These are phyloP conservation scores for Paracorniculantispora psalliotae DNA, from an alignment of 2,329 filamentous ascomycete species.

Conservation along the genomic window DNA sequence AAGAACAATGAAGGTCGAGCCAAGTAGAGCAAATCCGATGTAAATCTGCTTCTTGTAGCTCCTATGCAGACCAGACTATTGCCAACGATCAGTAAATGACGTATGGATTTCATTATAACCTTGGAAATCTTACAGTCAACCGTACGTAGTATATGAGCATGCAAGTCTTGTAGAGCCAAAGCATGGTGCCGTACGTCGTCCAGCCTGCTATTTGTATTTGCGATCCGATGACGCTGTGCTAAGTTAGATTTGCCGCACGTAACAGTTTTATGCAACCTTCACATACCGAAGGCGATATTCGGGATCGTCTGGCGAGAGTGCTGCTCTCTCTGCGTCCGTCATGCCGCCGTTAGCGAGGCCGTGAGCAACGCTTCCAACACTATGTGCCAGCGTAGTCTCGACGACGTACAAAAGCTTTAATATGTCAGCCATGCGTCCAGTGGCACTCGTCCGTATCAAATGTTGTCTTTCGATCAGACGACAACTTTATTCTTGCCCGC, in stretches of 20 bases:
- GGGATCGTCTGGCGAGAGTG: constrained; percentile 34
- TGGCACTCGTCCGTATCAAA: too few relatives aligned
- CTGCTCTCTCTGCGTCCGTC: constrained; percentile 40
- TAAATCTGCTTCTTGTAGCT: constrained; percentile 24
- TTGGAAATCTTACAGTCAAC: constrained; percentile 36
- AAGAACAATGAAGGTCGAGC: constrained; percentile 28
- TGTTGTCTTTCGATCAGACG: background rate
- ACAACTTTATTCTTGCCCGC: background rate
- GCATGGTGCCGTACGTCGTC: constrained; percentile 42
- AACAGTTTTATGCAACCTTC: constrained; percentile 15
- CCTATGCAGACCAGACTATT: constrained; percentile 23
- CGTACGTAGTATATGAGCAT: constrained; percentile 49
- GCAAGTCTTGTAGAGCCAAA: constrained; percentile 50
- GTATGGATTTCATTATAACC: too few relatives aligned
- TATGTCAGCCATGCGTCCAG: background rate
- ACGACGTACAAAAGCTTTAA: constrained; percentile 17
- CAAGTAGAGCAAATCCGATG: constrained; percentile 30
- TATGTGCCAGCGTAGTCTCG: constrained; percentile 26
- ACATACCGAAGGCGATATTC: constrained; percentile 32
- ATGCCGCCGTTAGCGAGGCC: constrained; percentile 48
- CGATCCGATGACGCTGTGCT: constrained; percentile 45
- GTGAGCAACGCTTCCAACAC: constrained; percentile 34
- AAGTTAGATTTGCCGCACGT: too few relatives aligned
- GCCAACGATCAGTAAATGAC: too few relatives aligned
- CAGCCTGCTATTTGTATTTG: constrained; percentile 51